Conservation (phyloP, 768 basidiomycete genomes). For the Rhizopogon vesiculosus region DNA sequence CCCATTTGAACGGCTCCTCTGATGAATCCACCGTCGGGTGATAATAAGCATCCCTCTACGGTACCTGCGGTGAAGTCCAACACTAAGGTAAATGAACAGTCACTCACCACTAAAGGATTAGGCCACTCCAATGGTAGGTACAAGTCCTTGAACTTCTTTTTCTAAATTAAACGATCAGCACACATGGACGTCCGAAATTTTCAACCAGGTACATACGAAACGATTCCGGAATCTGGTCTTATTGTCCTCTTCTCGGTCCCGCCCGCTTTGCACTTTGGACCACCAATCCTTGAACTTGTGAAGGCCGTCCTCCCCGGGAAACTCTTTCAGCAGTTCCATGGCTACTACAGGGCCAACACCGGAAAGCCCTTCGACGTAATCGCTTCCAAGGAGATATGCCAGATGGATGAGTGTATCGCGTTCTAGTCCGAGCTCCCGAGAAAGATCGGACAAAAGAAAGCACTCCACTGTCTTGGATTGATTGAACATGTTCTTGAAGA, state of each 20-base stretch:
- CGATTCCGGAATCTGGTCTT: conserved; percentile 73
- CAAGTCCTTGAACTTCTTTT: conserved; percentile 83
- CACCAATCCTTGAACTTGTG: conserved; percentile 93
- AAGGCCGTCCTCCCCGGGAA: conserved; percentile 80
- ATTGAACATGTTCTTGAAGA: conserved; percentile 99
- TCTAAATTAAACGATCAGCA: conserved; percentile 42
- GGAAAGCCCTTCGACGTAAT: conserved; percentile 90
- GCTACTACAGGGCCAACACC: conserved; percentile 95
- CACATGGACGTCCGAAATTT: conserved; percentile 5
- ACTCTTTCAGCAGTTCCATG: conserved; percentile 93
- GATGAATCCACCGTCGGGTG: conserved; percentile 88
- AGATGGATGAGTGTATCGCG: conserved; percentile 83
- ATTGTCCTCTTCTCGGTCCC: conserved; percentile 72
- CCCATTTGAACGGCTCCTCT: conserved; percentile 95
- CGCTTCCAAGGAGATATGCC: conserved; percentile 93
- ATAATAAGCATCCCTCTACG: conserved; percentile 87
- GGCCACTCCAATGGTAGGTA: conserved; percentile 87
- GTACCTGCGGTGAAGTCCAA: neutral
- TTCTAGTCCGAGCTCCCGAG: conserved; percentile 82
- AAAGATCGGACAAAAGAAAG: conserved; percentile 80
- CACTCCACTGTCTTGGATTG: conserved; percentile 98
- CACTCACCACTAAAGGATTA: conserved; percentile 79
- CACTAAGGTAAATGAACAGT: neutral
- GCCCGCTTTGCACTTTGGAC: conserved; percentile 86
- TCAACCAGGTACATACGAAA: conserved; percentile 59